Evolutionary conservation across 164 flowering plant genomes (phyloP), one percentile per base, ranked within the genome.

Genomic region (Litsea cubeba): DNA sequence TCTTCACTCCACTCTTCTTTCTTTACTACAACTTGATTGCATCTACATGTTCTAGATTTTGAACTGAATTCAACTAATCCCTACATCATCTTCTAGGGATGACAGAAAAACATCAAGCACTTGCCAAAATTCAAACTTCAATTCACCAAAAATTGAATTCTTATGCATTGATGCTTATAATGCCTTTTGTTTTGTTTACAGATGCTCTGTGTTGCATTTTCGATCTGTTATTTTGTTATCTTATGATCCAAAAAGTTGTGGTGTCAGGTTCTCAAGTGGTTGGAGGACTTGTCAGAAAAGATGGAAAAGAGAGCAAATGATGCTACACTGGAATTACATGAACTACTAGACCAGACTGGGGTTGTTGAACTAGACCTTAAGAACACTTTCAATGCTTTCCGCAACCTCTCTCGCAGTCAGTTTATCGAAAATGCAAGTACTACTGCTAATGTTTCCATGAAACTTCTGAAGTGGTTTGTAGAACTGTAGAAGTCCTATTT

Each of bases 361-460:
- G 64, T 50, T 50, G 80, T 71, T 12, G 80, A 81, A 35, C 78
- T 69, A 77, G 78, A 81, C 75, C 71, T 81, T 74, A 77, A 72
- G 78, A 77, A 75, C 62, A 70, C 78, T 58, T 75, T 77, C 54
- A 81, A 81, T 72, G 75, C 76, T 54, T 77, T 81, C 40, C 50
- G 65, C 69, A 72, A 28, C 30, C 70, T 81, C 6, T 72, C 80
- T 11, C 32, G 66, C 62, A 32, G 3, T 18, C 72, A 50, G 23
- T 77, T 72, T 25, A 20, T 65, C 18, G 76, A 75, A 32, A 77
- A 81, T 75, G 78, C 73, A 62, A 69, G 77, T 71, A 69, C 23
- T 40, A 25, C 30, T 28, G 22, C 32, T 25, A 60, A 28, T 11
- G 5, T 25, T 12, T 64, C 10, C 67, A 64, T 14, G 12, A 10